phyloP scores from a whole-genome alignment of 495 filamentous ascomycete species.

The Articulospora tetracladia region DNA sequence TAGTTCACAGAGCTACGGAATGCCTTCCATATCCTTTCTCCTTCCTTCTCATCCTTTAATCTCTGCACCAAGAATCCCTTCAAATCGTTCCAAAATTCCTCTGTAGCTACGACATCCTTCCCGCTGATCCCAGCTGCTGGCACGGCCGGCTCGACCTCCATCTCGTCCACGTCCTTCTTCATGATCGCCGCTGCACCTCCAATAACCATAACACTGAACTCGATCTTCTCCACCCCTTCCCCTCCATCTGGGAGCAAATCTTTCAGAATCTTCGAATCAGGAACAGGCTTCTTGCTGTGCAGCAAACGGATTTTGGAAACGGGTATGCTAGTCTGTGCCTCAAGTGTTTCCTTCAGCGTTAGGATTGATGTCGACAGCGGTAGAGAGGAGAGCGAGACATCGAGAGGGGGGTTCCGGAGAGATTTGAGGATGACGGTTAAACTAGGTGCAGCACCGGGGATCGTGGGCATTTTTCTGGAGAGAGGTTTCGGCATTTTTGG shows the following conservation, averaged over 20 bases:
- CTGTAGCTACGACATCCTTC: constrained; percentile 55
- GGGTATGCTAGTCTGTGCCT: constrained; percentile 41
- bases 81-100: constrained; percentile 86
- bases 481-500: constrained; percentile 40
- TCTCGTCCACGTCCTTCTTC: constrained; percentile 13
- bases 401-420: constrained; percentile 64
- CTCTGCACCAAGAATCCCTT: constrained; percentile 75
- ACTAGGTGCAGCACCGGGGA: constrained; percentile 41
- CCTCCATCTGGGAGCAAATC: constrained; percentile 45
- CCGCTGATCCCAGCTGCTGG: constrained; percentile 57
- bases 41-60: constrained; percentile 66
- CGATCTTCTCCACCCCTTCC: constrained; percentile 47
- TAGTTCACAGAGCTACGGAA: constrained; percentile 55
- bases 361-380: constrained; percentile 63
- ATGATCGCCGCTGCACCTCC: constrained; percentile 48
- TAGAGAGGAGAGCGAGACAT: constrained; percentile 54
- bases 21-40: constrained; percentile 54
- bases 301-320: constrained; percentile 78
- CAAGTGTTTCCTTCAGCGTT: constrained; percentile 65
- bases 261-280: constrained; percentile 61
- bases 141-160: constrained; percentile 33
- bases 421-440: constrained; percentile 66
- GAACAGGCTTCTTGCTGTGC: constrained; percentile 74
- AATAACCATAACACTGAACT: constrained; percentile 86
- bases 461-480: constrained; percentile 40